Evolutionary conservation across 306 rosid genomes (phyloP), one percentile per base, ranked within the genome.

Genomic region (Begonia peltatifolia): DNA sequence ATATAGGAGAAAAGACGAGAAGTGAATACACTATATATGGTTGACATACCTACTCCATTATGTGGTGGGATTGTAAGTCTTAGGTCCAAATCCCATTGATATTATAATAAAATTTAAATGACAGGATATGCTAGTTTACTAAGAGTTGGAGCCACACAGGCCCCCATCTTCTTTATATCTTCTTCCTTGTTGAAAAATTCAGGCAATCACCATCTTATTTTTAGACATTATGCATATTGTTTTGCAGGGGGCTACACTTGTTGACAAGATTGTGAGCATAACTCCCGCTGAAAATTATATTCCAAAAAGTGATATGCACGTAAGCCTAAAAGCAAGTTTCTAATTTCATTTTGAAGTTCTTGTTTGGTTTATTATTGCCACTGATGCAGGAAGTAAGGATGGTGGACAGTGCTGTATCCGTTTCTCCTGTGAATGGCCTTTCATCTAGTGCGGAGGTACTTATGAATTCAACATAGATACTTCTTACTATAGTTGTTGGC

Each of bases 181-280:
- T 20, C 23, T 20, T 20, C 2, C 23, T 20, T 20, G 23, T 20
- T 20, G 23, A 20, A 20, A 20, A 20, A 20, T 30, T 30, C 38
- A 30, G 38, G 38, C 9, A 30, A 30, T 30, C 8, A 1, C 0
- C 38, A 5, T 30, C 38, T 30, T 5, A 30, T 30, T 30, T 30
- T 5, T 30, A 60, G 46, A 8, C 9, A 41, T 18, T 59, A 35
- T 60, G 57, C 58, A 38, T 66, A 20, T 62, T 63, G 17, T 61
- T 62, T 68, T 66, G 50, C 78, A 81, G 95, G 96, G 96, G 65
- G 96, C 96, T 65, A 88, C 96, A 15, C 79, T 88, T 53, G 88
- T 88, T 17, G 95, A 88, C 59, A 79, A 74, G 71, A 72, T 88
- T 50, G 95, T 88, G 71, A 77, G 65, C 63, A 81, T 88, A 69